Evolutionary conservation across 805 yeast species (phyloP).

Genomic region (Pichia heedii): DNA sequence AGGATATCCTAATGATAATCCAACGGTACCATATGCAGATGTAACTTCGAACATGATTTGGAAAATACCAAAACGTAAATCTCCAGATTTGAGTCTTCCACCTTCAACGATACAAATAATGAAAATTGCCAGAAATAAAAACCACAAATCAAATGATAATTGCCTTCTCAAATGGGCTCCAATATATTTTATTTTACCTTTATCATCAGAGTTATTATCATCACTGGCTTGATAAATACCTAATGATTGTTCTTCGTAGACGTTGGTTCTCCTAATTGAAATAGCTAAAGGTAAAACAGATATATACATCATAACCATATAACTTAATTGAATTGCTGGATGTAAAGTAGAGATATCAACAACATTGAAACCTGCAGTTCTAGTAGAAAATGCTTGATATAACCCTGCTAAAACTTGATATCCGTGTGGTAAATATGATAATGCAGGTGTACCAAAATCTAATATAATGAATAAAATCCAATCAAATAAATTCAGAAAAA

Average conservation of each 20-base stretch:
- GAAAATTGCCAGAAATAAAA: conserved; percentile 75
- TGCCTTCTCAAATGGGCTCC: conserved; percentile 88
- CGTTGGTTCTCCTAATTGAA: conserved; percentile 92
- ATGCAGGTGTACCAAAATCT: conserved; percentile 48
- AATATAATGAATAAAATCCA: conserved; percentile 70
- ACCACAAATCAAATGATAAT: conserved; percentile 92
- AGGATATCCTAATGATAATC: conserved; percentile 81
- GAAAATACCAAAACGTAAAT: conserved; percentile 54
- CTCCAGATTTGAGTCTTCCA: conserved; percentile 38
- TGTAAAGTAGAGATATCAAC: conserved; percentile 63
- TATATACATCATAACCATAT: conserved; percentile 96
- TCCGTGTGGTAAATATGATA: conserved; percentile 53
- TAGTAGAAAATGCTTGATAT: conserved; percentile 83
- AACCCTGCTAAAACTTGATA: conserved; percentile 72
- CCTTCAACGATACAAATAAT: conserved; percentile 85
- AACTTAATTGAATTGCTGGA: conserved; percentile 89
- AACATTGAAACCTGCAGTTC: conserved; percentile 88
- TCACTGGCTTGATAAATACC: conserved; percentile 56
- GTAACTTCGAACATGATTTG: conserved; percentile 76
- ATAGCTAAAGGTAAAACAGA: conserved; percentile 95
- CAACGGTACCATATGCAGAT: conserved; percentile 96
- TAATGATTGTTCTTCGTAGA: conserved; percentile 91
- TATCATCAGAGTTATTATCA: conserved; percentile 24
- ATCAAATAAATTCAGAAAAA: conserved; percentile 68
- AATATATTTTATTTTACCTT: conserved; percentile 50